Percentiles rank a stretch among this genome's conserved stretches.
phyloP scores from a whole-genome alignment of 1,139 yeast genomes.

The Yamadazyma trypodendri region DNA sequence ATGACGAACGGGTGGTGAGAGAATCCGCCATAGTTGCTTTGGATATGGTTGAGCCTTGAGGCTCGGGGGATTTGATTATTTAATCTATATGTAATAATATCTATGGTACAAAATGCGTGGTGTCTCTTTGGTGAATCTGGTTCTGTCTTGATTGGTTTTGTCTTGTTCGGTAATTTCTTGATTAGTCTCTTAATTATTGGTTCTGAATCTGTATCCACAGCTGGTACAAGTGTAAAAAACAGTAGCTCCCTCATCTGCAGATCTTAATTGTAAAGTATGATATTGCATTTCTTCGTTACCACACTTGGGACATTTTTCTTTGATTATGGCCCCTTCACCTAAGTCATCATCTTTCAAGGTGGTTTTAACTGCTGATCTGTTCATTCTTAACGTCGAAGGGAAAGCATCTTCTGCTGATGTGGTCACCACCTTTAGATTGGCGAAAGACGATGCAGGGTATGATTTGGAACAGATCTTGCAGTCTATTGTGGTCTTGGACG shows the following conservation, averaged over 20 bases:
- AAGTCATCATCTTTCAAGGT: conserved; percentile 71
- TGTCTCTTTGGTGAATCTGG: no score
- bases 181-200: conserved; percentile 88
- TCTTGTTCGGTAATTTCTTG: no score
- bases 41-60: conserved; percentile 97
- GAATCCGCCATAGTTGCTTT: conserved; percentile 96
- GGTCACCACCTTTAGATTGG: conserved; percentile 82
- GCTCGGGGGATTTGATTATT: conserved; percentile 17
- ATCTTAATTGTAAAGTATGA: conserved; percentile 91
- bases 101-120: conserved; percentile 5
- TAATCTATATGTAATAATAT: background rate
- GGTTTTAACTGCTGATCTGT: conserved; percentile 89
- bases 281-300: conserved; percentile 98
- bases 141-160: background rate
- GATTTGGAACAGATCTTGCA: conserved; percentile 69
- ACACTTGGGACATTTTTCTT: conserved; percentile 97
- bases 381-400: conserved; percentile 78
- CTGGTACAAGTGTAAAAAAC: conserved; percentile 92
- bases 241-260: conserved; percentile 98
- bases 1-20: conserved; percentile 85
- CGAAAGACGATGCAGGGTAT: conserved; percentile 60
- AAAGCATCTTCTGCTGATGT: conserved; percentile 87
- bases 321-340: conserved; percentile 93
- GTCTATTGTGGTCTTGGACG: conserved; percentile 46
- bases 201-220: conserved; percentile 92